Percentiles rank a stretch among this genome's conserved stretches.
Evolutionary conservation across 768 basidiomycete species (phyloP).

Genomic region (Phylloporus rhodoxanthus): DNA sequence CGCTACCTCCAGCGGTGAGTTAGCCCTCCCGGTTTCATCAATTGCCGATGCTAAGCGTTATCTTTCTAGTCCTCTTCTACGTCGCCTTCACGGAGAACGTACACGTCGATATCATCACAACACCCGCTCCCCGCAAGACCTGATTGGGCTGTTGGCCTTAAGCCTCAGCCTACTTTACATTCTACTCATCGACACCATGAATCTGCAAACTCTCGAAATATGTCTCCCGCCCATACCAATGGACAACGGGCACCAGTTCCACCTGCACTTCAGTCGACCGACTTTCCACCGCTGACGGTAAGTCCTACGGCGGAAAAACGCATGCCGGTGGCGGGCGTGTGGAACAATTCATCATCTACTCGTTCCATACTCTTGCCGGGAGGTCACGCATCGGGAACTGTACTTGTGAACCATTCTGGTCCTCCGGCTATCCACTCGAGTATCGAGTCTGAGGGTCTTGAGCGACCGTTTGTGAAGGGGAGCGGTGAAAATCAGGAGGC

Average conservation of each 20-base stretch:
- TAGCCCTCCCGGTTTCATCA: constrained; percentile 2
- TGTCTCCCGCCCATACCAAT: constrained; percentile 34
- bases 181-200: constrained; percentile 51
- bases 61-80: constrained; percentile 64
- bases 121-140: constrained; percentile 77
- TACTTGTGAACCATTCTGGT: constrained; percentile 36
- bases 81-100: constrained; percentile 74
- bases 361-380: constrained; percentile 47
- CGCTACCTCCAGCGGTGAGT: constrained; percentile 72
- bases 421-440: constrained; percentile 5
- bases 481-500: constrained; percentile 34
- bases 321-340: constrained; percentile 58
- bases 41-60: constrained; percentile 5
- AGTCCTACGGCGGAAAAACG: constrained; percentile 45
- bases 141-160: constrained; percentile 85
- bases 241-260: constrained; percentile 33
- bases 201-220: constrained; percentile 31
- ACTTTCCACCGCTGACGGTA: constrained; percentile 64
- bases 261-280: constrained; percentile 48
- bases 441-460: constrained; percentile 41
- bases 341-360: constrained; percentile 54
- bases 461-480: constrained; percentile 46
- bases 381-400: constrained; percentile 31
- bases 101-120: constrained; percentile 68
- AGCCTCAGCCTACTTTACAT: constrained; percentile 66